Percentiles rank a stretch among this genome's conserved stretches.
Evolutionary conservation across 495 filamentous ascomycete genomes (phyloP).

Genomic region (Cenococcum geophilum): DNA sequence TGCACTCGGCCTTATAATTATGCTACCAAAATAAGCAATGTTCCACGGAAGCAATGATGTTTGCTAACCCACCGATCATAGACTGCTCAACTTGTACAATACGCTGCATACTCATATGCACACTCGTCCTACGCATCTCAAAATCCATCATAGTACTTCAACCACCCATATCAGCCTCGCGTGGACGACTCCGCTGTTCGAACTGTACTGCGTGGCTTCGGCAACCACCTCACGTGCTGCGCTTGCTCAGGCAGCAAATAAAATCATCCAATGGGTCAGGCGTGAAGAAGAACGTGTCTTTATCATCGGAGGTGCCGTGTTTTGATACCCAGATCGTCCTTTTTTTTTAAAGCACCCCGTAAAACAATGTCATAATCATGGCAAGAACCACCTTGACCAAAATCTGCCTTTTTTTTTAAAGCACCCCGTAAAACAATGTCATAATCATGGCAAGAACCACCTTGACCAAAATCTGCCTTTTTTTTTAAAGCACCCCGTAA

Average conservation of each 20-base stretch:
- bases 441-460: no score
- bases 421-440: no score
- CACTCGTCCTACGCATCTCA: constrained; percentile 72
- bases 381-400: no score
- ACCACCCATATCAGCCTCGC: constrained; percentile 71
- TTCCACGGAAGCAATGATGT: not conserved
- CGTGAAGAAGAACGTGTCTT: constrained; percentile 89
- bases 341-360: not conserved
- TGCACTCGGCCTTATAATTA: no score
- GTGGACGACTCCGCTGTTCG: constrained; percentile 85
- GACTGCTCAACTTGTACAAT: constrained; percentile 78
- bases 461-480: no score
- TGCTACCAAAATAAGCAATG: no score
- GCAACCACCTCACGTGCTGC: constrained; percentile 67
- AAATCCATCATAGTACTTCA: constrained; percentile 72
- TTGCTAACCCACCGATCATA: constrained; percentile 28
- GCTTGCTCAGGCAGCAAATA: constrained; percentile 78
- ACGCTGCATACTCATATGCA: constrained; percentile 78
- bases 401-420: no score
- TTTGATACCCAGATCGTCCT: constrained; percentile 23
- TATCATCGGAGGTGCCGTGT: constrained; percentile 86
- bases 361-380: not conserved
- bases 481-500: no score
- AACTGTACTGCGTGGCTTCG: constrained; percentile 90
- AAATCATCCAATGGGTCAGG: constrained; percentile 81